phyloP scores from a whole-genome alignment of 192 early-diverging fungal species.

The Backusella luteola region DNA sequence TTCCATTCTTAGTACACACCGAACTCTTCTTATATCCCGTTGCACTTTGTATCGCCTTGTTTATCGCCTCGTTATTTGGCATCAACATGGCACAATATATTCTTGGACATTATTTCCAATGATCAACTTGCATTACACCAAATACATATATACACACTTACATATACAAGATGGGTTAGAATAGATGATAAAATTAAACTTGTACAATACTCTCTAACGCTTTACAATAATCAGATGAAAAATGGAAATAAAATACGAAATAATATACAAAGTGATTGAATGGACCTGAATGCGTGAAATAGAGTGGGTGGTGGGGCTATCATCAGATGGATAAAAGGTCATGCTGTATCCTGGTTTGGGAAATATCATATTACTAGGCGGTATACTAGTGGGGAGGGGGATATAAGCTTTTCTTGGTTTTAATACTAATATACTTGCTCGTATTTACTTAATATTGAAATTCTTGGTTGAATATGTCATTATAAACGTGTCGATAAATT shows the following conservation, averaged over 20 bases:
- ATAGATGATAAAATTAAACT: neutral
- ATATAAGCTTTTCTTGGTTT: neutral
- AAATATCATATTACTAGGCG: slow-evolving; percentile 50
- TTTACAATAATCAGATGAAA: slow-evolving; percentile 48
- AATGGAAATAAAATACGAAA: slow-evolving; percentile 48
- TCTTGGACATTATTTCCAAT: neutral
- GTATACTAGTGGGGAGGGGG: slow-evolving; percentile 20
- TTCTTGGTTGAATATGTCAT: too few species aligned
- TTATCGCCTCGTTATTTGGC: slow-evolving; percentile 64
- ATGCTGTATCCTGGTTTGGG: slow-evolving; percentile 44
- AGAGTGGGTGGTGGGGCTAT: slow-evolving; percentile 42
- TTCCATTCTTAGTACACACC: slow-evolving; percentile 91
- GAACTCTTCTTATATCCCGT: slow-evolving; percentile 90
- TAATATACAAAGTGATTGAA: slow-evolving; percentile 43
- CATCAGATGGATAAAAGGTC: slow-evolving; percentile 46
- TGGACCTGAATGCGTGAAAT: slow-evolving; percentile 48
- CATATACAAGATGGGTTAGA: neutral
- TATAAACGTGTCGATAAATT: slow-evolving; percentile 43
- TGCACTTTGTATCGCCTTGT: slow-evolving; percentile 62
- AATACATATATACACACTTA: neutral
- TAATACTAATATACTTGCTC: neutral
- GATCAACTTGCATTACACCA: neutral
- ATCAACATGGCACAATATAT: slow-evolving; percentile 55
- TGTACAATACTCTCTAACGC: slow-evolving; percentile 24
- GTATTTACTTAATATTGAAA: neutral